These are phyloP conservation scores for Centrapalus pauciflorus DNA, from an alignment of 129 eudicot genomes.

Conservation along the genomic window DNA sequence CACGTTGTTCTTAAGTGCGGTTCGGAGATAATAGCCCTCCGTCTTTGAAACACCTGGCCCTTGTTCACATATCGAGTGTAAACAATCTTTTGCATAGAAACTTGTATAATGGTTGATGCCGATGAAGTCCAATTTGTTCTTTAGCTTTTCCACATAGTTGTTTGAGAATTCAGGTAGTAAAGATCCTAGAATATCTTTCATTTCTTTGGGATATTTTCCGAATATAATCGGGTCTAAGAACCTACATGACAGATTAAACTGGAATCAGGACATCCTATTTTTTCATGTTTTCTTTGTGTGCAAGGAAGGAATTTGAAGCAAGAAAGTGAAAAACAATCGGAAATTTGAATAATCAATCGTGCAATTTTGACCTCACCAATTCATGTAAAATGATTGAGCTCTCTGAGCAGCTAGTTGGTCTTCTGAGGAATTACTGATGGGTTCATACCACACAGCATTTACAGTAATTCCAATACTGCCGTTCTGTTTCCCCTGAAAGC, in stretches of 20 bases:
- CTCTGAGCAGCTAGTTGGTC: slow-evolving; percentile 62
- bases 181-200: slow-evolving; percentile 50
- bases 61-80: slow-evolving; percentile 42
- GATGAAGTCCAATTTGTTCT: slow-evolving; percentile 49
- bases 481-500: slow-evolving; percentile 40
- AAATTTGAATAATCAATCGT: not conserved
- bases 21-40: slow-evolving; percentile 51
- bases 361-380: slow-evolving; percentile 40
- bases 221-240: slow-evolving; percentile 65
- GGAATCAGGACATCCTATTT: not conserved
- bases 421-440: slow-evolving; percentile 51
- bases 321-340: not conserved
- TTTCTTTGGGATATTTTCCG: slow-evolving; percentile 65
- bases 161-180: slow-evolving; percentile 42
- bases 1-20: slow-evolving; percentile 40
- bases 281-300: not conserved
- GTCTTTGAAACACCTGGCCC: slow-evolving; percentile 47
- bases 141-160: slow-evolving; percentile 26
- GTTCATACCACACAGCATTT: slow-evolving; percentile 63
- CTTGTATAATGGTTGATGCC: slow-evolving; percentile 80
- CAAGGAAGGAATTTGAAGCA: not conserved
- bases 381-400: slow-evolving; percentile 62
- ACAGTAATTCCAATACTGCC: slow-evolving; percentile 58
- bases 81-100: slow-evolving; percentile 68
- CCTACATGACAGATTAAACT: slow-evolving; percentile 35